Base-by-base conservation (phyloP, 192 early-diverging fungal species). In the Kappamyces sp. region DNA sequence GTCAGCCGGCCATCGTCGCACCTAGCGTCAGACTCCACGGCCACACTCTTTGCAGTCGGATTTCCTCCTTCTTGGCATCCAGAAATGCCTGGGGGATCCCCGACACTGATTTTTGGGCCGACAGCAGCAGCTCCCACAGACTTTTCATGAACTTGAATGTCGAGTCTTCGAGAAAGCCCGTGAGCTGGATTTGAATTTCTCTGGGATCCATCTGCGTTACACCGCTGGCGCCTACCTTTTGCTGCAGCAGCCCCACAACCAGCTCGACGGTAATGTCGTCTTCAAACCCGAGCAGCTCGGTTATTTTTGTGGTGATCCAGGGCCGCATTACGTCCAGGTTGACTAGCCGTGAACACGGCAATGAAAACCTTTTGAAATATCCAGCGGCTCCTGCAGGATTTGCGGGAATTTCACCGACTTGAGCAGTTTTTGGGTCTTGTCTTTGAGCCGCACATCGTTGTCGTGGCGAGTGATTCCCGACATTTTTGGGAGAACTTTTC, bases 251-350 rank as follows among this genome's bases (percentile, higher is more conserved):
- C 33, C 84, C 84, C 57, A 87, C 83, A 2, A 95, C 75, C 66
- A 86, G 93, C 41, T 93, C 88, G 49, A 91, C 78, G 3, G 96
- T 75, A 15, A 99, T 83, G 57, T 99, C 96, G 65, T 99, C 96
- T 48, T 99, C 96, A 32, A 93, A 76, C 1, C 91, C 91, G 33
- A 99, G 76, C 4, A 91, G 61, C 32, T 87, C 73, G 42, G 71
- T 77, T 14, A 95, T 71, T 61, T 78, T 78, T 53, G 70, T 70
- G 0, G 81, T 71, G 43, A 99, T 86, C 96, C 96, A 99, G 1
- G 86, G 89, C 66, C 84, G 86, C 14, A 99, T 84, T 2, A 90
- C 88, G 0, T 78, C 71, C 68, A 95, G 47, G 62, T 95, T 91
- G 15, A 98, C 89, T 22, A 22, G 22, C 22, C 22, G 22, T 22